Conservation (phyloP, 768 basidiomycete genomes). For the Xanthoconium purpureum region DNA sequence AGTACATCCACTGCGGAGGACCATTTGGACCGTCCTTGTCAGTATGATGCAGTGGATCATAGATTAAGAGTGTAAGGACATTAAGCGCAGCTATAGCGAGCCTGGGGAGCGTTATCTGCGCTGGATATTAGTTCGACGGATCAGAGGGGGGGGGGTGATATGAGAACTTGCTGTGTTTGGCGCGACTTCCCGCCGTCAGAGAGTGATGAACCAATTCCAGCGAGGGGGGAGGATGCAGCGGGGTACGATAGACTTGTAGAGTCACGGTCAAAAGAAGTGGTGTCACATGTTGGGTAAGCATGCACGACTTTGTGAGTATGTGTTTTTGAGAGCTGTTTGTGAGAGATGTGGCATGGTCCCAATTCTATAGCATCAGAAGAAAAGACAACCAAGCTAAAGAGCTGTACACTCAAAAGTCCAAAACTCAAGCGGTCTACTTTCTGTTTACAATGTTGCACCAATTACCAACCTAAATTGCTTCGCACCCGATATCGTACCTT, state of each 20-base stretch:
- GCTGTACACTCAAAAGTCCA: too few relatives aligned
- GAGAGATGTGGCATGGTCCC: constrained; percentile 64
- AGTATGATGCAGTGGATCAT: constrained; percentile 74
- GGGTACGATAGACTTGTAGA: constrained; percentile 66
- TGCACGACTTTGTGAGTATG: constrained; percentile 81
- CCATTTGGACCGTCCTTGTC: constrained; percentile 59
- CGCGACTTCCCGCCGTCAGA: constrained; percentile 82
- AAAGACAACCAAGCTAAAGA: neutral
- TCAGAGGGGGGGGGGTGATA: neutral
- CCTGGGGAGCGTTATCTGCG: constrained; percentile 88
- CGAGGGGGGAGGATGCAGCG: constrained; percentile 77
- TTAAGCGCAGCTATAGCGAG: constrained; percentile 79
- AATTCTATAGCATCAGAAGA: neutral
- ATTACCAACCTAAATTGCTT: constrained; percentile 58
- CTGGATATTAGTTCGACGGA: neutral
- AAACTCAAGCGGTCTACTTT: neutral
- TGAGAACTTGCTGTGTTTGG: constrained; percentile 75
- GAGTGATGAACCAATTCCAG: constrained; percentile 89
- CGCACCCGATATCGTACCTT: constrained; percentile 50
- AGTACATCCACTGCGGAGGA: constrained; percentile 86
- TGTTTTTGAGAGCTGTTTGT: constrained; percentile 60
- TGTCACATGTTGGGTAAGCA: neutral
- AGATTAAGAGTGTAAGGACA: constrained; percentile 77
- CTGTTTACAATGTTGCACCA: constrained; percentile 34
- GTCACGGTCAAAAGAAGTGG: neutral